Percentiles rank a stretch among this genome's conserved stretches.
Evolutionary conservation across 371 early-diverging fungal genomes (phyloP).

Genomic region (Sporodiniella umbellata): DNA sequence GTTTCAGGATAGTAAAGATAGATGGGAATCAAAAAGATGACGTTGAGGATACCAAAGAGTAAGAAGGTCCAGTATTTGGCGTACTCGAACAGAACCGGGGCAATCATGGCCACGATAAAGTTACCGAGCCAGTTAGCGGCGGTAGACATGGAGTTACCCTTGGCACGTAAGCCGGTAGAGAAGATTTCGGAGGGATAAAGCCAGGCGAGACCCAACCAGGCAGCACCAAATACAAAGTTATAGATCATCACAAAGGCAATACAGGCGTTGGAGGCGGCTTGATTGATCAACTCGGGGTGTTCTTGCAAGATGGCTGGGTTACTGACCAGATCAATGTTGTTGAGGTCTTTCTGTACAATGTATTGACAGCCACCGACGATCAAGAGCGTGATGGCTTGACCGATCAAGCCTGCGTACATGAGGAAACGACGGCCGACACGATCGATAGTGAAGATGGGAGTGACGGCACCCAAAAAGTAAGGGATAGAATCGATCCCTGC

Average conservation of each 20-base stretch:
- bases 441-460: constrained; percentile 48
- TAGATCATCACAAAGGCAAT: constrained; percentile 46
- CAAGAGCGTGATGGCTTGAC: constrained; percentile 37
- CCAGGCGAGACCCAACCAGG: constrained; percentile 50
- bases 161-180: constrained; percentile 46
- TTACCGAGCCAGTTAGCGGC: constrained; percentile 65
- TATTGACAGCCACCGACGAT: constrained; percentile 45
- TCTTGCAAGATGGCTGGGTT: too few relatives aligned
- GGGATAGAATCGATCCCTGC: constrained; percentile 44
- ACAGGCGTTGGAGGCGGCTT: constrained; percentile 30
- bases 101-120: constrained; percentile 41
- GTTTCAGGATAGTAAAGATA: constrained; percentile 54
- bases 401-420: constrained; percentile 31
- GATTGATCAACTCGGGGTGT: too few relatives aligned
- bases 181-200: constrained; percentile 74
- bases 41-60: constrained; percentile 49
- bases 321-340: constrained; percentile 14
- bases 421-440: constrained; percentile 43
- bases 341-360: constrained; percentile 17
- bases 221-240: constrained; percentile 50
- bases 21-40: constrained; percentile 41
- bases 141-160: constrained; percentile 45
- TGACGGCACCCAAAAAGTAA: constrained; percentile 50
- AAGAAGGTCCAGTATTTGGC: constrained; percentile 51
- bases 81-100: constrained; percentile 52